These are phyloP conservation scores for Aquanectria penicillioides DNA, from an alignment of 2,329 filamentous ascomycete species.

Conservation along the genomic window DNA sequence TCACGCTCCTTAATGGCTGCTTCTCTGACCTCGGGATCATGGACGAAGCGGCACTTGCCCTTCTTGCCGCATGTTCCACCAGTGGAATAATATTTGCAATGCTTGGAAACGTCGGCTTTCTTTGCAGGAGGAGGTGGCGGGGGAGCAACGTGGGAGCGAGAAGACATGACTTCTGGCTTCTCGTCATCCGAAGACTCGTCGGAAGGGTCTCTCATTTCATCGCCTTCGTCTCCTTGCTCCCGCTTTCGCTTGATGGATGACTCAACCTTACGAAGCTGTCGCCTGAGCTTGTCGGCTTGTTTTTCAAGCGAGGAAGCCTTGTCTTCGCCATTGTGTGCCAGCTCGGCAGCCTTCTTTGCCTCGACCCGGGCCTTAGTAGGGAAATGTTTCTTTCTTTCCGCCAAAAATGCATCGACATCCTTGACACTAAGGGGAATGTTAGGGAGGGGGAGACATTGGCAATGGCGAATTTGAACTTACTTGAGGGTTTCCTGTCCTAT, in stretches of 20 bases:
- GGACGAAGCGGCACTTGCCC: constrained; percentile 79
- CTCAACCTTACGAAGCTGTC: constrained; percentile 76
- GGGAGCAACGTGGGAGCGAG: constrained; percentile 50
- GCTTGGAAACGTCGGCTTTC: constrained; percentile 70
- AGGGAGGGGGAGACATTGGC: constrained; percentile 10
- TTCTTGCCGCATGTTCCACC: constrained; percentile 76
- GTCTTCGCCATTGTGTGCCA: constrained; percentile 61
- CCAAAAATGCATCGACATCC: constrained; percentile 83
- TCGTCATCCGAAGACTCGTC: constrained; percentile 66
- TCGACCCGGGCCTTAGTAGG: constrained; percentile 79
- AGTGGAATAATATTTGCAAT: constrained; percentile 78
- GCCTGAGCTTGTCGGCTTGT: constrained; percentile 70
- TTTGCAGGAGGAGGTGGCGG: constrained; percentile 58
- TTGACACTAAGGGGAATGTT: constrained; percentile 57
- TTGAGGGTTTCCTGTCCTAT: constrained; percentile 65
- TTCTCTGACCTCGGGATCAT: constrained; percentile 71
- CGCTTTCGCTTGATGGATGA: constrained; percentile 75
- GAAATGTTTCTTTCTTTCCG: constrained; percentile 81
- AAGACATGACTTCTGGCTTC: constrained; percentile 67
- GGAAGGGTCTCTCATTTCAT: constrained; percentile 68
- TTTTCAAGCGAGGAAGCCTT: constrained; percentile 70
- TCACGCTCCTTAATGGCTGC: constrained; percentile 72
- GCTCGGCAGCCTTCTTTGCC: constrained; percentile 66
- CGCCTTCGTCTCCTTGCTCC: constrained; percentile 73
- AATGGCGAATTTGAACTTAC: constrained; percentile 51